Conservation (phyloP, 306 rosid species). For the Vachellia collinsii region DNA sequence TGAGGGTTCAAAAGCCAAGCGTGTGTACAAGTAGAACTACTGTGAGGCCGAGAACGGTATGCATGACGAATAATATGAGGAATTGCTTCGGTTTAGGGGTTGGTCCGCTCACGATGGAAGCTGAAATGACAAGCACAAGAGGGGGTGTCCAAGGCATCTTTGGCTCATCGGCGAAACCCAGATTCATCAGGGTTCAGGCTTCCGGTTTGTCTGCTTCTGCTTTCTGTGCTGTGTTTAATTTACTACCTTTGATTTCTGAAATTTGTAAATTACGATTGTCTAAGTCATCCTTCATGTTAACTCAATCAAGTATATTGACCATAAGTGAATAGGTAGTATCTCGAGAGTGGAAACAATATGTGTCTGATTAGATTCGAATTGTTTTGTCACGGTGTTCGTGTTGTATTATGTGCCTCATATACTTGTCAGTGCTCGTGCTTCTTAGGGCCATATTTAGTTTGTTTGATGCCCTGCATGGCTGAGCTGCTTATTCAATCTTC, state of each 20-base stretch:
- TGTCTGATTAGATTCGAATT: not conserved
- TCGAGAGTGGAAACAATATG: not conserved
- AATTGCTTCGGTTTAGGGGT: slow-evolving; percentile 57
- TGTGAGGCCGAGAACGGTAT: slow-evolving; percentile 42
- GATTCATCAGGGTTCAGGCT: slow-evolving; percentile 64
- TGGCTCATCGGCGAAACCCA: slow-evolving; percentile 56
- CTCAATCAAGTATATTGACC: not conserved
- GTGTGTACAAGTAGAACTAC: slow-evolving; percentile 42
- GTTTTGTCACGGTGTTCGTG: not conserved
- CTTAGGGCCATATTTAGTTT: not conserved
- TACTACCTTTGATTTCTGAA: not conserved
- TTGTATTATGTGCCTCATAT: not conserved
- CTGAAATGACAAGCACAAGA: slow-evolving; percentile 51
- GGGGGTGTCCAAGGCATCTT: slow-evolving; percentile 51
- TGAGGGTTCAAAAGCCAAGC: slow-evolving; percentile 55
- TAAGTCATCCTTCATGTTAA: not conserved
- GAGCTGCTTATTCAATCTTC: not conserved
- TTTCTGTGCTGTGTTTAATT: not conserved
- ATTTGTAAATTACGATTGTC: slow-evolving; percentile 3
- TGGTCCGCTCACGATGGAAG: slow-evolving; percentile 55
- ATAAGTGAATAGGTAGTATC: not conserved
- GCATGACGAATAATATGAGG: slow-evolving; percentile 49
- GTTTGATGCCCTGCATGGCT: slow-evolving; percentile 24
- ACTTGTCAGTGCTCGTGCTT: not conserved
- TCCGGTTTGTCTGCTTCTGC: slow-evolving; percentile 58